Evolutionary conservation across 2,329 filamentous ascomycete species (phyloP).

Genomic region (Penicillium vulpinum): DNA sequence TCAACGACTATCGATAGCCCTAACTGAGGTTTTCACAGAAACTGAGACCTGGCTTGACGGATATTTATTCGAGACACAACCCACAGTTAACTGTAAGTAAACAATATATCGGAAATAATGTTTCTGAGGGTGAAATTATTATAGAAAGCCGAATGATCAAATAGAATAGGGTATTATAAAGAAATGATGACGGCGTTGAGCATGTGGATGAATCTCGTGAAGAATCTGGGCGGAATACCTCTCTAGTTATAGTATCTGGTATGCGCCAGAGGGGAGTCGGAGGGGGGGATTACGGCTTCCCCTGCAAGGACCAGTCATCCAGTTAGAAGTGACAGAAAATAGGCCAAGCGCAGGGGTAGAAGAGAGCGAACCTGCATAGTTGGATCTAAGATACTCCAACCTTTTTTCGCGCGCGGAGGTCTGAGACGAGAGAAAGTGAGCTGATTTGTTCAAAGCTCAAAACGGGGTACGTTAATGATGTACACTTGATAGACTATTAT

Average conservation of each 20-base stretch:
- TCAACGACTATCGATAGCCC: slow-evolving; percentile 37
- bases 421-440: slow-evolving; percentile 7
- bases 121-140: slow-evolving; percentile 15
- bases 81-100: slow-evolving; percentile 13
- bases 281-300: slow-evolving; percentile 11
- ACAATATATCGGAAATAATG: slow-evolving; percentile 17
- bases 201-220: slow-evolving; percentile 38
- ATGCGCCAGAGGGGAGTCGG: slow-evolving; percentile 22
- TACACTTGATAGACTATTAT: slow-evolving; percentile 8
- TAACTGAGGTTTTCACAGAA: slow-evolving; percentile 19
- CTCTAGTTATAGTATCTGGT: slow-evolving; percentile 31
- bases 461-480: background rate
- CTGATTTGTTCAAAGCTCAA: slow-evolving; percentile 16
- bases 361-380: slow-evolving; percentile 23
- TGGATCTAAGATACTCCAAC: slow-evolving; percentile 28
- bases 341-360: slow-evolving; percentile 13
- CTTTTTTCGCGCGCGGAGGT: slow-evolving; percentile 16
- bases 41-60: slow-evolving; percentile 24
- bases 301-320: slow-evolving; percentile 22
- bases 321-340: slow-evolving; percentile 15
- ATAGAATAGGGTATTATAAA: slow-evolving; percentile 14
- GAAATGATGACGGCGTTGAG: slow-evolving; percentile 25
- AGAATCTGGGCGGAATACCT: slow-evolving; percentile 31
- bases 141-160: slow-evolving; percentile 3
- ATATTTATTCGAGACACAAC: slow-evolving; percentile 26